phyloP scores from a whole-genome alignment of 1,284 basidiomycete species.

The Sanghuangporus baumii region DNA sequence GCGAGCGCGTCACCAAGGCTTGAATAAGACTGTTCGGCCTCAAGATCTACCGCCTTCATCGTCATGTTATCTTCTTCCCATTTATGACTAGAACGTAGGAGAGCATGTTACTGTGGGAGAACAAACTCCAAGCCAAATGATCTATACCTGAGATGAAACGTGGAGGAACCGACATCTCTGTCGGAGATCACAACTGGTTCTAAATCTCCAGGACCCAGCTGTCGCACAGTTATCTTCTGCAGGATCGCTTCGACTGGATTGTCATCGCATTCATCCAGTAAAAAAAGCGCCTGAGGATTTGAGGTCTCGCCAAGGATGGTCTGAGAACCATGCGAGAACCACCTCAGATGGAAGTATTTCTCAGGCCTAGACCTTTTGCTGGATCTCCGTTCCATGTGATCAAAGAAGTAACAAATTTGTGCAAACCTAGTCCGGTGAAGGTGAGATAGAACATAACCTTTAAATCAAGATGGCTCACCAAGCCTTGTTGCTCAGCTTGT shows the following conservation, averaged over 20 bases:
- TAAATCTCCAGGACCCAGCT: slow-evolving; percentile 34
- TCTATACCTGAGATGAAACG: slow-evolving; percentile 11
- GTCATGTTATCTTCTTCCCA: not conserved
- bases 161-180: slow-evolving; percentile 7
- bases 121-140: not conserved
- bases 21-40: slow-evolving; percentile 38
- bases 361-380: not conserved
- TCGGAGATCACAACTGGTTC: slow-evolving; percentile 38
- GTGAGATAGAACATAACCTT: not conserved
- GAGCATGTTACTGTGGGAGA: not conserved
- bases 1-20: slow-evolving; percentile 18
- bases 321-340: slow-evolving; percentile 60
- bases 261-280: slow-evolving; percentile 49
- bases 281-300: slow-evolving; percentile 51
- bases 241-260: slow-evolving; percentile 45
- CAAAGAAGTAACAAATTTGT: slow-evolving; percentile 54
- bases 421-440: slow-evolving; percentile 47
- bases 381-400: slow-evolving; percentile 27
- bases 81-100: not conserved
- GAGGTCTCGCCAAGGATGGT: slow-evolving; percentile 59
- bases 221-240: slow-evolving; percentile 45
- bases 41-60: slow-evolving; percentile 19
- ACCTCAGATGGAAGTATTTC: slow-evolving; percentile 58
- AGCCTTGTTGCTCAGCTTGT: not conserved
- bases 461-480: not conserved